Evolutionary conservation across 495 filamentous ascomycete genomes (phyloP), one percentile per base, ranked within the genome.

Genomic region (Annulohypoxylon maeteangense): DNA sequence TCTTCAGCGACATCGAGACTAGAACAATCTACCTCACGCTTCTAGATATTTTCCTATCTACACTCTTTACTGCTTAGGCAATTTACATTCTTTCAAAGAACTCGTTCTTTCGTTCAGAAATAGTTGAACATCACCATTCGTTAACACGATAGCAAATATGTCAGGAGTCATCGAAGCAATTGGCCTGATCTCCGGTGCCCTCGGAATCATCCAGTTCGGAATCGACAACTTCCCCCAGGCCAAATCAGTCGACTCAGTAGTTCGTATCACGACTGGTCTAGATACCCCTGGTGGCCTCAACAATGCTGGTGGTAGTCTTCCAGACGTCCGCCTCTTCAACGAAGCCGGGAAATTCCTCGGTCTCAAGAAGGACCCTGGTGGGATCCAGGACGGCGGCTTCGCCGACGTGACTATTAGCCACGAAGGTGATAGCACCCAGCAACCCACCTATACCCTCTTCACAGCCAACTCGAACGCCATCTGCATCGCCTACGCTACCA

Each of bases 311-410:
- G 76, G 78, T 11, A 73, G 77, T 53, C 51, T 76, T n/a, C 78
- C 78, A n/a, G 76, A 78, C 29, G 54, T 80, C 32, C 69, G 73
- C 0, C 66, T 80, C n/a, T 78, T 60, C 60, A 78, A 80, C 42
- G 72, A 78, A 48, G 68, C 31, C 12, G 75, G 74, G 5, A 67
- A 63, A 0, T 78, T 76, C 50, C 16, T 78, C 40, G 76, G 76
- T 29, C 70, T 74, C 10, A 16, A 42, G 0, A 20, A 29, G 25
- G 76, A 74, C 55, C 71, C 76, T 0, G 76, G 76, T 10, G 40
- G 36, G 8, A 54, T 80, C 44, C 8, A 50, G 14, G 42, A 71
- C 32, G 78, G 78, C 3, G 55, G 50, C 8, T 73, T 67, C 36
- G 32, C 25, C 7, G 71, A 76, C 20, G 67, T 80, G 38, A 74